Evolutionary conservation across 306 rosid genomes (phyloP), one percentile per base, ranked within the genome.

Genomic region (Hippophae gyantsensis): DNA sequence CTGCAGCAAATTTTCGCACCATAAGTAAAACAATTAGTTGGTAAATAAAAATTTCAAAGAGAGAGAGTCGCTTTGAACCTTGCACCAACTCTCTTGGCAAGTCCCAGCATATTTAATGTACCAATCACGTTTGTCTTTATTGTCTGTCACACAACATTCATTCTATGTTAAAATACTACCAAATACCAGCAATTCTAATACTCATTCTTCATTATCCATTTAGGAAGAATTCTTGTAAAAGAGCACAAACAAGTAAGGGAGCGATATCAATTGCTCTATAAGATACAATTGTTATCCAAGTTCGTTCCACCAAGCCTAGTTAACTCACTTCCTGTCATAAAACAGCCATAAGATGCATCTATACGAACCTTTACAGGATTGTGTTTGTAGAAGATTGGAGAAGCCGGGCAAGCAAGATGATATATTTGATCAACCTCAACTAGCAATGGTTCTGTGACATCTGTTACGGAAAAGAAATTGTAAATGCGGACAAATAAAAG

Each of bases 11-110:
- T 55, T 51, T 54, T 48, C 27, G 75, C 14, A 69, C 57, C 50
- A 48, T 80, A 50, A 52, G 72, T 78, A 67, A 69, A 41, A 48
- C 25, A 68, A 70, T 42, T 41, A 64, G 10, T 40, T 61, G 71
- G 13, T 10, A 32, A 14, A 48, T 50, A 38, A 3, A 40, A 46
- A 18, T 10, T 38, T 60, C 25, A 50, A 65, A 56, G 13, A 41
- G 10, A 58, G 6, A 13, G 46, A 65, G 27, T 10, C 2, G 7
- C 52, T 45, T 55, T 66, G n/a, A 74, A 90, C 98, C 98, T 87
- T 69, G 99, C 99, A 62, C 99, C 99, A 53, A 92, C 95, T 51
- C 99, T 85, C 74, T 92, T 92, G 63, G 99, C 99, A 69, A 92
- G 96, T 74, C 99, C 96, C 67, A 92, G 85, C 99, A 92, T 85